Evolutionary conservation across 768 basidiomycete species (phyloP).

Genomic region (Scleroderma citrinum): DNA sequence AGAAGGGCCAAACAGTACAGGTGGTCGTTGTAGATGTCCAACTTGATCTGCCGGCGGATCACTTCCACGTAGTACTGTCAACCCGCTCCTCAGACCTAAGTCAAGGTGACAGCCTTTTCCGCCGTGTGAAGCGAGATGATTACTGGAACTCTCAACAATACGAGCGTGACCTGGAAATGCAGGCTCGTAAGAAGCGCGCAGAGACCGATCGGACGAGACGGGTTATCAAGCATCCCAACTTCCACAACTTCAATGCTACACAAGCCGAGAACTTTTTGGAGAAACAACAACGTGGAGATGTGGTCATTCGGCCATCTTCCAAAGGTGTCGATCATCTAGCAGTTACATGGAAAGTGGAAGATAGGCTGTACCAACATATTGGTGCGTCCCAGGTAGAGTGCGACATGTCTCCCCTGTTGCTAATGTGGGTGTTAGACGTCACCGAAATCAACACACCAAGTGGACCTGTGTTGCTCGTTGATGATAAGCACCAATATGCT

Average conservation of each 20-base stretch:
- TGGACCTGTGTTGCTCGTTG: conserved; percentile 64
- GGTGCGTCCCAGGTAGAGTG: conserved; percentile 43
- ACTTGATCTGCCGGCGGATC: conserved; percentile 52
- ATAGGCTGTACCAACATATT: conserved; percentile 93
- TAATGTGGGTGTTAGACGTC: conserved; percentile 50
- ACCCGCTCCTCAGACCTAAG: conserved; percentile 55
- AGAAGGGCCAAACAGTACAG: conserved; percentile 74
- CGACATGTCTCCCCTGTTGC: neutral
- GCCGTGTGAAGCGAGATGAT: conserved; percentile 53
- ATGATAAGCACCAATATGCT: conserved; percentile 74
- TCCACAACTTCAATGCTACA: conserved; percentile 87
- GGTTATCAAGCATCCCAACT: conserved; percentile 96
- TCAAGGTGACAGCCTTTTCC: conserved; percentile 57
- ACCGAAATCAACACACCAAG: conserved; percentile 75
- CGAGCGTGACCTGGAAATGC: conserved; percentile 64
- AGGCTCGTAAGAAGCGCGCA: conserved; percentile 78
- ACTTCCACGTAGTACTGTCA: conserved; percentile 71
- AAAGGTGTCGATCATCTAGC: conserved; percentile 91
- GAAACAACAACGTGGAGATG: conserved; percentile 90
- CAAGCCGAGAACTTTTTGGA: conserved; percentile 89
- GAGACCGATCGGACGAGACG: conserved; percentile 75
- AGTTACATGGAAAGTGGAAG: conserved; percentile 98
- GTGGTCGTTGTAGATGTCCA: conserved; percentile 74
- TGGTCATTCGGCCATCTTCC: conserved; percentile 93
- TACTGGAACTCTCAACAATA: conserved; percentile 61